Base-by-base conservation (phyloP, 2,329 filamentous ascomycete genomes). In the Dactylellina cionopaga region DNA sequence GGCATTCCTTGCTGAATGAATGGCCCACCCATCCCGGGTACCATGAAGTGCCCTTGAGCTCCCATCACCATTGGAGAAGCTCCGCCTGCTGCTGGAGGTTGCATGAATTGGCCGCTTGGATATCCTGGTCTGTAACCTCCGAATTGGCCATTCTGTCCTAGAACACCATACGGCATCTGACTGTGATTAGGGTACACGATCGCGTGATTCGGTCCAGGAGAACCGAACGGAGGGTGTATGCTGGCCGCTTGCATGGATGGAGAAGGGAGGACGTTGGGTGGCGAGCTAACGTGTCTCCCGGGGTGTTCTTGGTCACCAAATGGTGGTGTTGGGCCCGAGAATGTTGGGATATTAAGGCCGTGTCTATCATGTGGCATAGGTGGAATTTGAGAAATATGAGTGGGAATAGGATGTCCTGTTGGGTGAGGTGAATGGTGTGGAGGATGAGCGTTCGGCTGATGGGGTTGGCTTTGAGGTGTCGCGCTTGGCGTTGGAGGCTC, bases 341-440 rank as follows among this genome's bases (percentile, higher is more conserved):
- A 72, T 9, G 59, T 75, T 5, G 75, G 76, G 7, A 74, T 74
- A 49, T 76, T 76, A 29, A 71, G 73, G 13, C 70, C 62, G 77
- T 92, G 90, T 80, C 92, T 88, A 77, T 90, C 90, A 79, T 92
- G 91, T 15, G 90, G 88, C 17, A 89, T 88, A 78, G 92, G 91
- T 70, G 92, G 89, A 39, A 89, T 85, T 76, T 89, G 87, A 24
- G 86, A 85, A 79, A 91, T 86, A 75, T 85, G 87, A 65, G 89
- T 89, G 1, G 85, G 86, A 13, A 87, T 87, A 74, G 92, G 90
- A 77, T 92, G 59, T 10, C 68, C 68, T 1, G 59, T 22, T 11
- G 68, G 68, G 33, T 72, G 68, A 27, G 68, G 68, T 22, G 59
- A 92, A 74, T 96, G 86, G 78, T 96, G 92, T 78, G 95, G 91